Evolutionary conservation across 2,329 filamentous ascomycete species (phyloP).

Genomic region (Penicillium rolfsii): DNA sequence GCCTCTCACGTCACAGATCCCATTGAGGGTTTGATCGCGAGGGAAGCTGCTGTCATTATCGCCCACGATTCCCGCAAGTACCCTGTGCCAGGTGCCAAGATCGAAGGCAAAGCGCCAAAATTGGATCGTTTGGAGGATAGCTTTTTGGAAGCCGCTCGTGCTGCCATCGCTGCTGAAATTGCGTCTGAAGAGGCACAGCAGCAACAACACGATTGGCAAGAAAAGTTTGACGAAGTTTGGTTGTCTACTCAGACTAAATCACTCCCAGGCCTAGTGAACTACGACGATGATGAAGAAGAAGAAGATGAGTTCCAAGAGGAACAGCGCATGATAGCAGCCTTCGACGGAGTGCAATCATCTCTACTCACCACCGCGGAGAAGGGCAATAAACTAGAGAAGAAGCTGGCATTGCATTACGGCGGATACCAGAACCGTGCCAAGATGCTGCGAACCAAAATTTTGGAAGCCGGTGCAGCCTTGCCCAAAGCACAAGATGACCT

Average conservation of each 20-base stretch:
- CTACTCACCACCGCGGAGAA: conserved; percentile 75
- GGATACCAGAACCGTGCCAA: conserved; percentile 89
- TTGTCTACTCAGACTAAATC: conserved; percentile 52
- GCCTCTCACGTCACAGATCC: conserved; percentile 66
- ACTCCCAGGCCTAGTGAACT: conserved; percentile 79
- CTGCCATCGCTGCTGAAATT: conserved; percentile 73
- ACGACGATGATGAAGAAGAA: conserved; percentile 74
- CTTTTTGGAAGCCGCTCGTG: conserved; percentile 72
- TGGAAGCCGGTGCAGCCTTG: conserved; percentile 72
- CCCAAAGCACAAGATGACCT: conserved; percentile 73
- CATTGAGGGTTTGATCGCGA: conserved; percentile 70
- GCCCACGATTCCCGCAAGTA: conserved; percentile 78
- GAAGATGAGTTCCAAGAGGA: conserved; percentile 63
- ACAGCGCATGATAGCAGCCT: conserved; percentile 67
- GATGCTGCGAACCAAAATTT: conserved; percentile 76
- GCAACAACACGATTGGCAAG: conserved; percentile 53
- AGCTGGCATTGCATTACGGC: conserved; percentile 80
- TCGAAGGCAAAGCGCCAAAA: conserved; percentile 63
- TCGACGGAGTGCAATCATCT: conserved; percentile 73
- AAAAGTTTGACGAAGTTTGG: conserved; percentile 57
- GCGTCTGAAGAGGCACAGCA: conserved; percentile 54
- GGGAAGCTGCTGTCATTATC: conserved; percentile 77
- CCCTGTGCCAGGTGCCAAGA: conserved; percentile 68
- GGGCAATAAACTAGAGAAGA: conserved; percentile 90
- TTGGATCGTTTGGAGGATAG: conserved; percentile 71